Evolutionary conservation across 805 yeast species (phyloP).

Genomic region (Saccharomyces paradoxus): DNA sequence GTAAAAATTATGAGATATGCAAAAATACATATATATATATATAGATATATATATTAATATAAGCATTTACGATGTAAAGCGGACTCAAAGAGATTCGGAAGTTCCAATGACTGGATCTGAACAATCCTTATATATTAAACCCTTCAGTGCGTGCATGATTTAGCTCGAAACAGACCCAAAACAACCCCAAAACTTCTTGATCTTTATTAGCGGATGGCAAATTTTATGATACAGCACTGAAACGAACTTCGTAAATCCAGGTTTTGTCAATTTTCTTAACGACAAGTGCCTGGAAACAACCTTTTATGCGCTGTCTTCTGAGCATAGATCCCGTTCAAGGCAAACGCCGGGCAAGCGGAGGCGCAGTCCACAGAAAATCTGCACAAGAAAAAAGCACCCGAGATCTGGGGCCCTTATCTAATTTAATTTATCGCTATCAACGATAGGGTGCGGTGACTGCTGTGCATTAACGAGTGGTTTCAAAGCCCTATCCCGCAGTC

Average conservation of each 20-base stretch:
- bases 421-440: background rate
- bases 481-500: slow-evolving; percentile 40
- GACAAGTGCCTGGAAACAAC: background rate
- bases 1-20: no score
- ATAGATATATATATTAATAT: background rate
- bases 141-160: background rate
- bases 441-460: background rate
- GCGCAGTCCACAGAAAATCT: background rate
- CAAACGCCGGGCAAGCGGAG: background rate
- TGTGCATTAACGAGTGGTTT: slow-evolving; percentile 9
- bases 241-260: background rate
- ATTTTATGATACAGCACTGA: background rate
- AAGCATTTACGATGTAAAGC: background rate
- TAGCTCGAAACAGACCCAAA: background rate
- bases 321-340: background rate
- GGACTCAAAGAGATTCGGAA: background rate
- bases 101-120: background rate
- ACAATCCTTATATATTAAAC: background rate
- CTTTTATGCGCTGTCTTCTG: background rate
- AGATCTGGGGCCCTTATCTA: background rate
- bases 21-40: no score
- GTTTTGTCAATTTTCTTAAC: background rate
- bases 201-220: background rate
- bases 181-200: background rate
- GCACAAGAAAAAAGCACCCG: background rate